A percentile compares a stretch with the other conserved stretches of the same genome.
phyloP scores from a whole-genome alignment of 208 protist species.

The Leishmania aethiopica region DNA sequence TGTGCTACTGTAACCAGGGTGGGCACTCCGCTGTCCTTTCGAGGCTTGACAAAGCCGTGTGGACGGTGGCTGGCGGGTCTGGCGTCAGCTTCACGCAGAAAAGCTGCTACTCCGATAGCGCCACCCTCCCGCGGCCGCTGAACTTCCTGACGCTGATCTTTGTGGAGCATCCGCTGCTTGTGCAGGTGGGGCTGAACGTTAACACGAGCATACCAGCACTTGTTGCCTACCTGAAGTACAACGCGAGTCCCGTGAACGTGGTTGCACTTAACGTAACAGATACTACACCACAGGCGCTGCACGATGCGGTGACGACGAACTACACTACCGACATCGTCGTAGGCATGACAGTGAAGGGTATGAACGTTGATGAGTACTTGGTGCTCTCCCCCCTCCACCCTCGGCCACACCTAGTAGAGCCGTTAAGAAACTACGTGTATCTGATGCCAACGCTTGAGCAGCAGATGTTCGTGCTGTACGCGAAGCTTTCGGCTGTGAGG shows the following conservation, averaged over 20 bases:
- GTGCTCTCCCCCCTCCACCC: background rate
- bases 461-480: slow-evolving; percentile 48
- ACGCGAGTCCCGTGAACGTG: no score
- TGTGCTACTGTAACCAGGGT: slow-evolving; percentile 47
- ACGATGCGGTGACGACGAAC: no score
- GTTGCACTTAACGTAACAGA: no score
- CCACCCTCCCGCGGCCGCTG: background rate
- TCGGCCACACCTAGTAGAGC: background rate
- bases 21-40: slow-evolving; percentile 13
- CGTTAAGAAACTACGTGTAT: slow-evolving; percentile 4
- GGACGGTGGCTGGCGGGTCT: background rate
- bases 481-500: background rate
- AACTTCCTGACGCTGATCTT: slow-evolving; percentile 9
- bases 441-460: slow-evolving; percentile 51
- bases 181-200: no score
- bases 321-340: no score
- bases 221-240: no score
- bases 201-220: no score
- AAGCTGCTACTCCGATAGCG: slow-evolving; percentile 3
- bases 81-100: slow-evolving; percentile 10
- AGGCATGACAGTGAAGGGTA: no score
- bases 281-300: no score
- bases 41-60: background rate
- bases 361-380: background rate
- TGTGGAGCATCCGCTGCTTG: no score